Conservation (phyloP, 2,329 filamentous ascomycete species). For the Bipolaris victoriae region DNA sequence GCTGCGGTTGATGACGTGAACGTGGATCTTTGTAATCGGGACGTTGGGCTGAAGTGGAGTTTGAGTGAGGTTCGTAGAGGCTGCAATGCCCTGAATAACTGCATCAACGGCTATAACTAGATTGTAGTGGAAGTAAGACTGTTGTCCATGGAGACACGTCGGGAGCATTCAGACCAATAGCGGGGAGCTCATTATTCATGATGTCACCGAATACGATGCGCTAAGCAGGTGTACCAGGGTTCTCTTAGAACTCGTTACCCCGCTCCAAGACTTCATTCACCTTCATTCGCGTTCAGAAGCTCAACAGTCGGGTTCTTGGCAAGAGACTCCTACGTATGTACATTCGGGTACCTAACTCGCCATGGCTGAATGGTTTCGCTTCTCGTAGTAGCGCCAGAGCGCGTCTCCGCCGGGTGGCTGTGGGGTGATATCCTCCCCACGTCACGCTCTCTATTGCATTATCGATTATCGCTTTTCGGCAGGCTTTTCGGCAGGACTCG, state of each 20-base stretch:
- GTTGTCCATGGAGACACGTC: conserved; percentile 5
- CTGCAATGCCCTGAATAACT: conserved; percentile 32
- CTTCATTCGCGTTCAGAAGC: not conserved
- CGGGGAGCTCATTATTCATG: conserved; percentile 17
- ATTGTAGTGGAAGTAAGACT: not conserved
- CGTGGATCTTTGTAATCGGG: conserved; percentile 24
- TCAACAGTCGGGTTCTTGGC: too few species aligned
- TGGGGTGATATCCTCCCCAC: conserved; percentile 7
- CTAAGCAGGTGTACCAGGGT: not conserved
- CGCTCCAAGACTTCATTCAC: not conserved
- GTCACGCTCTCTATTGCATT: not conserved
- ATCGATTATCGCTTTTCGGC: not conserved
- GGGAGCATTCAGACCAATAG: conserved; percentile 20
- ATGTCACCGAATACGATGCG: conserved; percentile 22
- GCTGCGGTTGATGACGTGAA: conserved; percentile 38
- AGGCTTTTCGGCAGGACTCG: not conserved
- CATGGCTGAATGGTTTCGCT: not conserved
- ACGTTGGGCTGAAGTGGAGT: conserved; percentile 23
- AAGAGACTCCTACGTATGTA: not conserved
- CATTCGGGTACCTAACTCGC: not conserved
- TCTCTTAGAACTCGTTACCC: not conserved
- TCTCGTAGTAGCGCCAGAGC: not conserved
- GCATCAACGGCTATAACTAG: conserved; percentile 29
- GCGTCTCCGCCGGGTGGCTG: conserved; percentile 1
- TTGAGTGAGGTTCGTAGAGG: conserved; percentile 32